Base-by-base conservation (phyloP, 73 alveolate genomes). In the Stentor coeruleus region DNA sequence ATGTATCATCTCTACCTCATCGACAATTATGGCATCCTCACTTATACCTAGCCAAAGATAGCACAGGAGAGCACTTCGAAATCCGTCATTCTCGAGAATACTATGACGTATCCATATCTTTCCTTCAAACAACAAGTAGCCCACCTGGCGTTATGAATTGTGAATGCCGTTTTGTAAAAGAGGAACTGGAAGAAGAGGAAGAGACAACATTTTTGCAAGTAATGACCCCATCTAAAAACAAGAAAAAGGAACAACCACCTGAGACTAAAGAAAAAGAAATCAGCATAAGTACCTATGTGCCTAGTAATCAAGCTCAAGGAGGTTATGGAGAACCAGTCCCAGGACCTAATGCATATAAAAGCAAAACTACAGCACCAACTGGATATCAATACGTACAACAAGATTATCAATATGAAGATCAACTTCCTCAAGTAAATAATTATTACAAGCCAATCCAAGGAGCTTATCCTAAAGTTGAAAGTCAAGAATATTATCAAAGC, bases 11-110 rank as follows among this genome's bases (percentile, higher is more conserved):
- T 28, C n/a, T 66, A 20, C 36, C 42, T 20, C n/a, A 66, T 20
- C 79, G 79, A 20, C 49, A 66, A 40, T 40, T 31, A 1, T 66
- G 79, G 79, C 79, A 66, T 33, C 79, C 79, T 66, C 79, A 66
- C 79, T 40, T 66, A 20, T 66, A 66, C 79, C 79, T 66, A 1
- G 79, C 79, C 36, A 20, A 66, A 20, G 79, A 66, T 66, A 15
- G 15, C n/a, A 15, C 79, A 1, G 79, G 79, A 20, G 79, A 66
- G n/a, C 14, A 20, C 79, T 66, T 28, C 41, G 79, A 66, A 33
- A 66, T 66, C 79, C n/a, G 79, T 1, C n/a, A 66, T 66, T 66
- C 79, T 33, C 39, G 33, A 1, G 79, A 66, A 66, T 66, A 66
- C 41, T 66, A 66, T 2, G 79, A 66, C 79, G 79, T 66, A 28